Percentiles rank a stretch among this genome's conserved stretches.
Conservation (phyloP, 805 yeast species). For the Jamesozyma gamospora region DNA sequence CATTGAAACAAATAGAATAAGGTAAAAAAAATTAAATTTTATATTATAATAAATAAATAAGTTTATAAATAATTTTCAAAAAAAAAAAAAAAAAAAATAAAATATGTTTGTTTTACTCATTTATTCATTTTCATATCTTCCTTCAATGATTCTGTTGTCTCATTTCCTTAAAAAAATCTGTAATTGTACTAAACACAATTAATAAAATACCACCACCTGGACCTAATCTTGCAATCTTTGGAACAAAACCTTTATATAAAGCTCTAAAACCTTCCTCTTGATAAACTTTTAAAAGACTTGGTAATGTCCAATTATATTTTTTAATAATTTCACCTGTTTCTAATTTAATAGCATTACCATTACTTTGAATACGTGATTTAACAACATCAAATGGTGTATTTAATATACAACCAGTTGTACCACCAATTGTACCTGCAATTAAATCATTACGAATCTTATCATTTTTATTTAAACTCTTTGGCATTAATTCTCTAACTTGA, state of each 20-base stretch:
- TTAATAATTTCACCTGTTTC: conserved; percentile 61
- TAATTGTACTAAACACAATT: conserved; percentile 90
- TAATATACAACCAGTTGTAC: conserved; percentile 88
- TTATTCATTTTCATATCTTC: too few species aligned
- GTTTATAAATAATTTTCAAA: too few species aligned
- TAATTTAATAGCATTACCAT: conserved; percentile 2
- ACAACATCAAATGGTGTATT: conserved; percentile 98
- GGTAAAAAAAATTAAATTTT: too few species aligned
- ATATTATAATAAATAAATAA: too few species aligned
- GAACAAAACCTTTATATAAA: conserved; percentile 90
- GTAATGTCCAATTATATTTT: conserved; percentile 87
- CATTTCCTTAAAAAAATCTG: conserved; percentile 76
- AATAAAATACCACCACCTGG: conserved; percentile 98
- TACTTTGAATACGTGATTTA: conserved; percentile 85
- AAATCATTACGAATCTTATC: conserved; percentile 80
- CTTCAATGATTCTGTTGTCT: background rate
- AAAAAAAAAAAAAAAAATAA: too few species aligned
- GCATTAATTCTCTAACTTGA: conserved; percentile 73
- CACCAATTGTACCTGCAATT: conserved; percentile 91
- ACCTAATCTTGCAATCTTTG: conserved; percentile 93
- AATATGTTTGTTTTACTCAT: too few species aligned
- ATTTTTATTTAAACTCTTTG: conserved; percentile 53
- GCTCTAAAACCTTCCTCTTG: conserved; percentile 86
- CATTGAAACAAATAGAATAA: too few species aligned
- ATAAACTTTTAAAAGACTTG: conserved; percentile 62